Conservation (phyloP, 73 alveolate species). For the Effrenium voratum region DNA sequence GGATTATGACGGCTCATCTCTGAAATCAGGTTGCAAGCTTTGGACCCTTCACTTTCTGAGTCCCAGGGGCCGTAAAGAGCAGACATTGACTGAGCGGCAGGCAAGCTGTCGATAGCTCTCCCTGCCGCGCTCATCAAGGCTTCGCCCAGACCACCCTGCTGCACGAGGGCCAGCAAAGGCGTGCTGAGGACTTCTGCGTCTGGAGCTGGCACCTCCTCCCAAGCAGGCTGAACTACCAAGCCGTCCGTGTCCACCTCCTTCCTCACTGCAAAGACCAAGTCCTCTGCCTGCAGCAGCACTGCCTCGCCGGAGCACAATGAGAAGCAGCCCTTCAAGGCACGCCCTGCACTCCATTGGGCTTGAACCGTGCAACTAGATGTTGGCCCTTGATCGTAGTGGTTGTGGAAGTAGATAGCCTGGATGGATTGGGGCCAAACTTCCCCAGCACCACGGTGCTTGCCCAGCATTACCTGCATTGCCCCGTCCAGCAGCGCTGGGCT, state of each 20-base stretch:
- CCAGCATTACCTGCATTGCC: conserved; percentile 26
- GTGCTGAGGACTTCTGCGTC: background rate
- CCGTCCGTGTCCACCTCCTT: background rate
- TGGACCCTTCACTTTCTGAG: no score
- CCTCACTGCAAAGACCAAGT: background rate
- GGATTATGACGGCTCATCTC: no score
- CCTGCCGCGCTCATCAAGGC: background rate
- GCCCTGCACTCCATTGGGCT: background rate
- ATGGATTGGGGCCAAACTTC: background rate
- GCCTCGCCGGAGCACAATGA: background rate
- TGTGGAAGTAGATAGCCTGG: background rate
- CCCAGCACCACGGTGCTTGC: background rate
- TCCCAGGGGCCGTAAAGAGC: background rate
- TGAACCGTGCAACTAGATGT: background rate
- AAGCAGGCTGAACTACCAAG: background rate
- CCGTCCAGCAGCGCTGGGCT: conserved; percentile 58
- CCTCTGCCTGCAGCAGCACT: background rate
- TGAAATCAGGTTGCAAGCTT: no score
- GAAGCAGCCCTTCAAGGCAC: background rate
- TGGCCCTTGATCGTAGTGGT: no score
- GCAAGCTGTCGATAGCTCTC: background rate
- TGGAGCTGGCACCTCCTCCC: background rate
- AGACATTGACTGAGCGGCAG: background rate
- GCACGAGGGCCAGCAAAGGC: background rate
- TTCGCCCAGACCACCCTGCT: background rate